Conservation (phyloP, 805 yeast genomes). For the Barnettozyma wickerhamii region DNA sequence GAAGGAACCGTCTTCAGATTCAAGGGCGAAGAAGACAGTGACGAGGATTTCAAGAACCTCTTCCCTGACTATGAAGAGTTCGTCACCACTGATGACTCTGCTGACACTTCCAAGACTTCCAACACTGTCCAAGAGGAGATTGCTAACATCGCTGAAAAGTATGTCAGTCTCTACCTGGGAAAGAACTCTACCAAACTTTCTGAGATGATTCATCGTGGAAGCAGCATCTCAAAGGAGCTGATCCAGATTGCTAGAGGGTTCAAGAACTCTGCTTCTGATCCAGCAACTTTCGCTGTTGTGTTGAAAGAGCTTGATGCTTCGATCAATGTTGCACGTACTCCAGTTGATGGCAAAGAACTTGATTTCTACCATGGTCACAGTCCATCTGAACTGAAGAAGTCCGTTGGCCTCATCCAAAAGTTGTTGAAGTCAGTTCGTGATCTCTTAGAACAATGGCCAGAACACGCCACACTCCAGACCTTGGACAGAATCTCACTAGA, state of each 20-base stretch:
- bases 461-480: constrained; percentile 82
- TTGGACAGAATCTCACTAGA: constrained; percentile 62
- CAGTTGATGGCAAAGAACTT: constrained; percentile 31
- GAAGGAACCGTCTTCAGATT: constrained; percentile 63
- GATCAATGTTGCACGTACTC: constrained; percentile 26
- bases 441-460: constrained; percentile 79
- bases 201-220: constrained; percentile 38
- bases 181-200: constrained; percentile 16
- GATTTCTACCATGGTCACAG: constrained; percentile 66
- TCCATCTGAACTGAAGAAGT: constrained; percentile 54
- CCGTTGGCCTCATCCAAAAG: constrained; percentile 45
- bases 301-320: constrained; percentile 32
- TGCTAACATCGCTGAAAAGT: constrained; percentile 43
- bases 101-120: constrained; percentile 16
- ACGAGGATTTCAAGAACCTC: constrained; percentile 70
- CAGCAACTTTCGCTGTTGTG: constrained; percentile 32
- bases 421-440: constrained; percentile 41
- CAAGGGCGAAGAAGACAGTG: constrained; percentile 62
- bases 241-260: constrained; percentile 21
- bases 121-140: constrained; percentile 43
- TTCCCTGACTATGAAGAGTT: constrained; percentile 87
- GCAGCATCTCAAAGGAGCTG: constrained; percentile 29
- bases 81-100: constrained; percentile 33
- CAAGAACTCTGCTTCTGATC: constrained; percentile 20
- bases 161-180: constrained; percentile 38